Base-by-base conservation (phyloP, 805 yeast species). In the Candida taoyuanica region DNA sequence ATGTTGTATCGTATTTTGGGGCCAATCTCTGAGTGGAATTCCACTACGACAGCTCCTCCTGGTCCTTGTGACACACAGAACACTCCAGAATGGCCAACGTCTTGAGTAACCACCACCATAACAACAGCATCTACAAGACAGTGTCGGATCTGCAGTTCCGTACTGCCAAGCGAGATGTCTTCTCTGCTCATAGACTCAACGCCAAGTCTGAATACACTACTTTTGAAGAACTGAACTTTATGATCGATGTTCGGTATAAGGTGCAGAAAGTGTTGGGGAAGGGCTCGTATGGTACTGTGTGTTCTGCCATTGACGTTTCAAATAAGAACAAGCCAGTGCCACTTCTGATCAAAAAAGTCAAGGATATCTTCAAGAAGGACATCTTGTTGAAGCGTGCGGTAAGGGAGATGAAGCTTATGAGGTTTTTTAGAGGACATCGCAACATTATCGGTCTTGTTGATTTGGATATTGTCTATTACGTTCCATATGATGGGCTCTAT, bases 221-320 rank as follows among this genome's bases (percentile, higher is more conserved):
- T 7, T 73, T 65, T 48, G 77, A 75, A n/a, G 66, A 72, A 36
- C 73, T 75, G 3, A 71, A 78, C 38, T 85, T 86, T 57, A 75
- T 74, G 31, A 64, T 84, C 36, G 81, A 82, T 44, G 58, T 70
- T 2, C 63, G 85, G 27, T 86, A 85, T 58, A 65, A 71, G 36
- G 65, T 85, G 13, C 59, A 69, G 18, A 66, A 68, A 27, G 65
- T 80, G 2, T 65, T 87, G 37, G 96, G 96, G 0, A 80, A 80
- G 53, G 96, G 96, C 0, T 81, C 95, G 0, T 87, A 87, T 56
- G 96, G 96, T 1, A 75, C 80, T 0, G 96, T 87, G 4, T 85
- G 93, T 47, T 76, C 85, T 3, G 94, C 91, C 0, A 45, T 71
- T 7, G 86, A 80, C 52, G 48, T 63, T n/a, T 49, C 68, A 12